Evolutionary conservation across 2,329 filamentous ascomycete genomes (phyloP), one percentile per base, ranked within the genome.

Genomic region (Hypoxylon sp.): DNA sequence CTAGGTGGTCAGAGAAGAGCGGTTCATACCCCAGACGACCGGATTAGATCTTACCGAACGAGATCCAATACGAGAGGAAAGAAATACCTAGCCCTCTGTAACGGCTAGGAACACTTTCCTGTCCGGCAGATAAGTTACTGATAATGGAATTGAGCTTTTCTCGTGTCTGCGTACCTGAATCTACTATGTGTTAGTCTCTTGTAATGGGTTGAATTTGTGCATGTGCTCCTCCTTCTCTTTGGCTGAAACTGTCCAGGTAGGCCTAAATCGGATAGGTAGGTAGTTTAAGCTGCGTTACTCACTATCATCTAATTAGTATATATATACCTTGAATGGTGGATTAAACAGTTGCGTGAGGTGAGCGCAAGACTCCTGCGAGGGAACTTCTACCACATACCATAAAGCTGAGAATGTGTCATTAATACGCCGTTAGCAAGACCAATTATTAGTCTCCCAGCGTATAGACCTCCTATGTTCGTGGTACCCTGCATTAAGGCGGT

Each of bases 401-500:
- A 70, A 58, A 75, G 65, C 44, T 74, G 66, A 17, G 71, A 71
- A 67, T 78, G 80, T 66, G 75, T 86, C 84, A 65, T 86, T 73
- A 75, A 11, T 11, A 78, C 59, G 3, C 76, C 76, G 56, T 78
- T 77, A 4, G 83, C 81, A 8, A 86, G 65, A 1, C 85, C 85
- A 58, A 86, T 83, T 24, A 86, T 75, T 10, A 86, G 68, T 70
- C 85, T 81, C 13, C 83, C 84, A 22, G 81, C 82, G 61, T 87
- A 86, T 3, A 87, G 77, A 9, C 80, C 83, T 14, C 80, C 82
- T 54, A 87, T 84, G 31, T 76, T 74, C 3, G 79, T 81, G 0
- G 83, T 84, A 11, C 80, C 79, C 81, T 86, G 85, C 84, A 86
- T 86, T 65, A 86, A 78, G 11, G 84, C 80, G 46, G 85, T 85